A percentile compares a stretch with the other conserved stretches of the same genome.
phyloP scores from a whole-genome alignment of 2,329 filamentous ascomycete species.

The Fusarium liriodendri region DNA sequence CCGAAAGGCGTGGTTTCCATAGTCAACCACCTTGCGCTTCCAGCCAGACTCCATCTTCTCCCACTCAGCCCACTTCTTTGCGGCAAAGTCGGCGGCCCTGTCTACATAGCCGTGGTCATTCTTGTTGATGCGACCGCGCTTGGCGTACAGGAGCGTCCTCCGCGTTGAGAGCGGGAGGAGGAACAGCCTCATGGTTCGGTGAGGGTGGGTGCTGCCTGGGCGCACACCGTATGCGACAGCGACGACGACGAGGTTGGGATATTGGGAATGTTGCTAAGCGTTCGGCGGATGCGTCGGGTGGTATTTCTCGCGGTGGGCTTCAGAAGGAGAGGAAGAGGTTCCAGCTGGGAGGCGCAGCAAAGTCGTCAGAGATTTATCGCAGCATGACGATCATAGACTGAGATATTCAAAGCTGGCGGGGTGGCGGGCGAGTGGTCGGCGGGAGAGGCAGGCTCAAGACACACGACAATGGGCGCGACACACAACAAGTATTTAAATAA shows the following conservation, averaged over 20 bases:
- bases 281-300: not conserved
- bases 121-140: conserved; percentile 72
- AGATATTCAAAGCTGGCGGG: conserved; percentile 9
- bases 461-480: not conserved
- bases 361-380: conserved; percentile 21
- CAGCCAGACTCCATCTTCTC: conserved; percentile 86
- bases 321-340: not conserved
- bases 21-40: conserved; percentile 87
- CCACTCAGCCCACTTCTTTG: conserved; percentile 85
- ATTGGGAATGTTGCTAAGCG: not conserved
- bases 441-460: not conserved
- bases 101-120: conserved; percentile 69
- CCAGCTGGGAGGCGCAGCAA: conserved; percentile 5
- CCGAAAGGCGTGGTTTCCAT: conserved; percentile 87
- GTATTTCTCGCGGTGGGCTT: not conserved
- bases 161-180: conserved; percentile 93
- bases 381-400: conserved; percentile 27
- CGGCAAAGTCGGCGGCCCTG: conserved; percentile 76
- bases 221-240: not conserved
- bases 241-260: not conserved
- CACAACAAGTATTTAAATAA: not conserved
- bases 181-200: conserved; percentile 84
- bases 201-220: not conserved
- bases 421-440: conserved; percentile 14
- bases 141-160: conserved; percentile 91